phyloP scores from a whole-genome alignment of 2,329 filamentous ascomycete genomes.

The Hymenoscyphus infarciens region DNA sequence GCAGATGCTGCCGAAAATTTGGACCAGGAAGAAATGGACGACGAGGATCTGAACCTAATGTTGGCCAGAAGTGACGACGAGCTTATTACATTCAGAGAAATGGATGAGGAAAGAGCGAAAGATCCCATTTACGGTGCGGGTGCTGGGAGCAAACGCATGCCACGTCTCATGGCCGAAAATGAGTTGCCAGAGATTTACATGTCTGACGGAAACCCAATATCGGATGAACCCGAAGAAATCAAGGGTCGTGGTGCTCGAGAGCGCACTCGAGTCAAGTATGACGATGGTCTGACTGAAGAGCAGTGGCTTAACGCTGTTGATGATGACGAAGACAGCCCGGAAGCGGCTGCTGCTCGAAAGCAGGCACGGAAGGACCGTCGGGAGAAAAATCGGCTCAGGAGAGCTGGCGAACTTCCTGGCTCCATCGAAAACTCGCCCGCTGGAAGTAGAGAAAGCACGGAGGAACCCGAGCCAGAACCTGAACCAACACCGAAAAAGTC shows the following conservation, averaged over 20 bases:
- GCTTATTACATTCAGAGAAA: conserved; percentile 70
- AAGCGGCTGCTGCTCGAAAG: conserved; percentile 88
- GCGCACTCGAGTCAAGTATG: conserved; percentile 89
- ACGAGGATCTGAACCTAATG: conserved; percentile 93
- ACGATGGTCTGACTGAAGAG: conserved; percentile 96
- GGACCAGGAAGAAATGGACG: conserved; percentile 96
- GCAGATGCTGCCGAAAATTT: conserved; percentile 64
- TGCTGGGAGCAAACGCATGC: conserved; percentile 57
- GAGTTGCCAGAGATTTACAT: conserved; percentile 95
- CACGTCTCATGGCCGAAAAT: conserved; percentile 80
- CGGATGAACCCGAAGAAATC: conserved; percentile 74
- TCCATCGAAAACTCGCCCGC: conserved; percentile 64
- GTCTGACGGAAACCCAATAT: conserved; percentile 75
- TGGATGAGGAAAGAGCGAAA: conserved; percentile 71
- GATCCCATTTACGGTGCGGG: conserved; percentile 68
- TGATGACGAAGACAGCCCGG: conserved; percentile 90
- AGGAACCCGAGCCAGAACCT: conserved; percentile 65
- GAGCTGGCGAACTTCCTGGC: conserved; percentile 35
- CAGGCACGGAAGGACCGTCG: conserved; percentile 79
- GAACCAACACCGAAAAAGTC: conserved; percentile 68
- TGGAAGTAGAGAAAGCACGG: conserved; percentile 77
- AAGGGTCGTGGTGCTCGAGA: conserved; percentile 90
- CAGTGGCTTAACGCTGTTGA: conserved; percentile 99
- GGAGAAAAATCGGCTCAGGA: conserved; percentile 70
- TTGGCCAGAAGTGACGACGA: conserved; percentile 86